These are phyloP conservation scores for Lactifluus echinatus DNA, from an alignment of 768 basidiomycete species.

Conservation along the genomic window DNA sequence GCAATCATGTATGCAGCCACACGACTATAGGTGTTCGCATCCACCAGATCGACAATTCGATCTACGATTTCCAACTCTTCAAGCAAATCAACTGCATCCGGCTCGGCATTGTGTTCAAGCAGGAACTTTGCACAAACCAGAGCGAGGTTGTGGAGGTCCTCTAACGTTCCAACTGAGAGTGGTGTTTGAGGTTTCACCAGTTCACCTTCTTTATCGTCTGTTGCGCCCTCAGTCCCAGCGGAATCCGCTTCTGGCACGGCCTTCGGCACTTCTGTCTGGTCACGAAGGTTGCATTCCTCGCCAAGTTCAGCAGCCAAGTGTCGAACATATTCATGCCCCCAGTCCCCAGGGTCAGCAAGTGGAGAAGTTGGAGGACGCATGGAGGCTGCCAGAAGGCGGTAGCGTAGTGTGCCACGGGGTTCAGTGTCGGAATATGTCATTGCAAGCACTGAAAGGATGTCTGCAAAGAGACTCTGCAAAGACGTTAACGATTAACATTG, in stretches of 20 bases:
- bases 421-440: constrained; percentile 99
- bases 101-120: constrained; percentile 90
- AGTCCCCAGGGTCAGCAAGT: constrained; percentile 83
- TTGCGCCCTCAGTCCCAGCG: constrained; percentile 22
- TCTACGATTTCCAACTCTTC: constrained; percentile 89
- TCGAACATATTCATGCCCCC: constrained; percentile 99
- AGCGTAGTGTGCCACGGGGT: constrained; percentile 90
- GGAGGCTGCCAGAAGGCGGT: constrained; percentile 76
- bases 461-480: constrained; percentile 80
- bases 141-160: constrained; percentile 69
- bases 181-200: constrained; percentile 24
- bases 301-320: constrained; percentile 95
- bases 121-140: constrained; percentile 85
- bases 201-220: constrained; percentile 25
- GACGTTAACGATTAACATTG: not conserved
- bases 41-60: constrained; percentile 67
- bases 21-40: constrained; percentile 77
- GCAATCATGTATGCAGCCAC: constrained; percentile 96
- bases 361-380: constrained; percentile 56
- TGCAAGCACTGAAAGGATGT: constrained; percentile 94
- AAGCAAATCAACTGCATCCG: constrained; percentile 92
- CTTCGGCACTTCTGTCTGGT: constrained; percentile 38
- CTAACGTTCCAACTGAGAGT: constrained; percentile 47
- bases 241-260: constrained; percentile 17
- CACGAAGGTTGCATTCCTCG: constrained; percentile 77